Base-by-base conservation (phyloP, 2,329 filamentous ascomycete genomes). In the Calonectria pauciramosa region DNA sequence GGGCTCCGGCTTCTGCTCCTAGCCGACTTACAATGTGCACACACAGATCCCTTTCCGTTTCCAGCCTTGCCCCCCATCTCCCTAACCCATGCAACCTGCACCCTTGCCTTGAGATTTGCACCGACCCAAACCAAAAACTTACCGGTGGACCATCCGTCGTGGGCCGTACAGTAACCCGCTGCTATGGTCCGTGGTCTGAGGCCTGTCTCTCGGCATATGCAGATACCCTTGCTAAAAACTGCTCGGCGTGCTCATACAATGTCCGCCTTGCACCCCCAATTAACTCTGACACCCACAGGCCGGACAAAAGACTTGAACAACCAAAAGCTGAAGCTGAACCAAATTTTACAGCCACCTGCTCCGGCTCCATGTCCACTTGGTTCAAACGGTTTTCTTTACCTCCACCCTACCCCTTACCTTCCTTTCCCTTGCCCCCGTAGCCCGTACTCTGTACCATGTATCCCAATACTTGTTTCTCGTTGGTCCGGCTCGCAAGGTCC, bases 181-280 rank as follows among this genome's bases (percentile, higher is more conserved):
- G 49, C 74, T 76, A 69, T 77, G 75, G 63, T 44, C 70, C 70
- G 74, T 52, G 63, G 68, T 75, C 77, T 77, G 59, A 67, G 68
- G 75, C 70, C 74, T 78, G 59, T 76, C 74, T 70, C 77, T 80
- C 79, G 78, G 79, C 78, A 80, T 79, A 80, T 80, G 80, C 79
- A 80, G 69, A 78, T 77, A 68, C 54, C 77, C 79, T 79, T 80
- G 75, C 74, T 73, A 71, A 77, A 68, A 64, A 34, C 73, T 71
- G 64, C 56, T 63, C 70, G 56, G 52, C 65, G 68, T 73, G 64
- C 28, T n/a, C 72, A 65, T 72, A 18, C 75, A 68, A 72, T 78
- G 72, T 73, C 38, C 71, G 72, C 75, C 75, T 80, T 80, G 76
- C 78, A 79, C 74, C 70, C 75, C 70, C 77, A 77, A 68, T 77